Evolutionary conservation across 306 rosid genomes (phyloP).

Genomic region (Prunus mume): DNA sequence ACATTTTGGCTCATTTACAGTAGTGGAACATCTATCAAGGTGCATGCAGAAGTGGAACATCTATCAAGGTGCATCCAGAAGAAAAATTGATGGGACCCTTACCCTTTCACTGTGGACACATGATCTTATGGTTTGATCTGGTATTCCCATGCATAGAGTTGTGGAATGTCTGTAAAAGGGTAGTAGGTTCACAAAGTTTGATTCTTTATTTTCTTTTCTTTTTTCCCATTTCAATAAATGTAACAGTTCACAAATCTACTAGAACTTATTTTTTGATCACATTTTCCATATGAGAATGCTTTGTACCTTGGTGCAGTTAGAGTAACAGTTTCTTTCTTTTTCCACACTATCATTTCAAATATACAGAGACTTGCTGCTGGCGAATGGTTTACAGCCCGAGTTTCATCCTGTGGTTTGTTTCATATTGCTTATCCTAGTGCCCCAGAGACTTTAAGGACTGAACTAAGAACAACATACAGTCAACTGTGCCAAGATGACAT

Average conservation of each 20-base stretch:
- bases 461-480: conserved; percentile 76
- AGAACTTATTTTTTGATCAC: neutral
- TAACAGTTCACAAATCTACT: neutral
- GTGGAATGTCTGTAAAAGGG: neutral
- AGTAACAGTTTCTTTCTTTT: neutral
- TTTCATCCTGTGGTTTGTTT: conserved; percentile 91
- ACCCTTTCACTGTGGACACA: neutral
- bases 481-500: conserved; percentile 98
- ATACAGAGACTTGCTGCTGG: conserved; percentile 91
- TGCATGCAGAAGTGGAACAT: no score
- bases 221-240: neutral
- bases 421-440: conserved; percentile 96
- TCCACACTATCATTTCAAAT: conserved; percentile 9
- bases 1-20: neutral
- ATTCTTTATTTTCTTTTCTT: neutral
- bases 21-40: no score
- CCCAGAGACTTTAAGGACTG: conserved; percentile 67
- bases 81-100: neutral
- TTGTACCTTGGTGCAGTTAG: neutral
- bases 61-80: no score
- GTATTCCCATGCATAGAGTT: neutral
- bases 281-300: neutral
- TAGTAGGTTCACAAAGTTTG: neutral
- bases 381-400: conserved; percentile 99
- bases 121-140: conserved; percentile 2